phyloP scores from a whole-genome alignment of 192 early-diverging fungal genomes.

The Coemansia sp. region DNA sequence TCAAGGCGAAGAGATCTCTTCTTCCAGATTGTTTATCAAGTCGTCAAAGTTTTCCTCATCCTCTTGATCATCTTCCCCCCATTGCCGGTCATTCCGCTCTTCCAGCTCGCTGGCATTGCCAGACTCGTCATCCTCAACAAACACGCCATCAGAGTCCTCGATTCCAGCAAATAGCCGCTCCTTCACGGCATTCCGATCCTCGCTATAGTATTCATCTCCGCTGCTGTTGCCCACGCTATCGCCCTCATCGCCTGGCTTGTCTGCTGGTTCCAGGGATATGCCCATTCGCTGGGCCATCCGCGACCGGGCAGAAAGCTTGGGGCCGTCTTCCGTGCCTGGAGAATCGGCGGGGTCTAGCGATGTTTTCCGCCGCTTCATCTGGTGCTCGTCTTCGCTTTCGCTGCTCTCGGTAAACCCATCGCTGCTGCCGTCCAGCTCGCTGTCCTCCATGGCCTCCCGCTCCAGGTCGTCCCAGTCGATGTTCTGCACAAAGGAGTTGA shows the following conservation, averaged over 20 bases:
- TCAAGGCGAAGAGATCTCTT: conserved; percentile 39
- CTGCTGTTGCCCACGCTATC: conserved; percentile 4
- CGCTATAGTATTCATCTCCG: conserved; percentile 19
- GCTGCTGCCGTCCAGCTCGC: conserved; percentile 48
- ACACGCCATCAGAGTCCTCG: conserved; percentile 13
- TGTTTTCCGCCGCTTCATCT: conserved; percentile 28
- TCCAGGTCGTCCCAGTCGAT: conserved; percentile 59
- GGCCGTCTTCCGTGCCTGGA: background rate
- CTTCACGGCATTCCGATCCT: conserved; percentile 3
- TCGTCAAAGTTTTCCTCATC: conserved; percentile 53
- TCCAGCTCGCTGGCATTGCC: conserved; percentile 10
- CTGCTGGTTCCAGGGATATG: conserved; percentile 10
- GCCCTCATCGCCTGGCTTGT: conserved; percentile 5
- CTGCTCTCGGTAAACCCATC: conserved; percentile 24
- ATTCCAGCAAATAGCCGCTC: conserved; percentile 28
- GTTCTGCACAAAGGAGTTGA: conserved; percentile 57
- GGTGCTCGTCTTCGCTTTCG: conserved; percentile 23
- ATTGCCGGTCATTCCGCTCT: conserved; percentile 26
- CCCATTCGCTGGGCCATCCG: conserved; percentile 13
- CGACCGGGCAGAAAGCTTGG: background rate
- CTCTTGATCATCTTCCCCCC: conserved; percentile 45
- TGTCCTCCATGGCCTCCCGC: conserved; percentile 51
- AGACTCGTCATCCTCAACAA: conserved; percentile 4
- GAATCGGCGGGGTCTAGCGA: too few relatives aligned
- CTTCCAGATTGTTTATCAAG: conserved; percentile 56